Conservation (phyloP, 768 basidiomycete species). For the Artomyces pyxidatus region DNA sequence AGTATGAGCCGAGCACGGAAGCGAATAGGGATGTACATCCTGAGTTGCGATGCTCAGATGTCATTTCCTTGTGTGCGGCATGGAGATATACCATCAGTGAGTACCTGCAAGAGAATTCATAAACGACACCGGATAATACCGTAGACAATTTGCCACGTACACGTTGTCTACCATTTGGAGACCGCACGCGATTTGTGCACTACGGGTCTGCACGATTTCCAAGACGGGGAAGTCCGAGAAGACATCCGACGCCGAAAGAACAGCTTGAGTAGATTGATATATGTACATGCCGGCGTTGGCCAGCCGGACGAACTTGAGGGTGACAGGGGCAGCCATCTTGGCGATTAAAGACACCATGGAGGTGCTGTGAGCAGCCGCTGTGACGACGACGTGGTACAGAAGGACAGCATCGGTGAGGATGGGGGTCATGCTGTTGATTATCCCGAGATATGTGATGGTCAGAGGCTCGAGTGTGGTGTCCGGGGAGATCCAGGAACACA, state of each 20-base stretch:
- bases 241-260: slow-evolving; percentile 3
- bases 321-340: slow-evolving; percentile 7
- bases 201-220: slow-evolving; percentile 7
- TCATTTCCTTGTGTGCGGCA: no score
- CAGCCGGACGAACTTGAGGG: slow-evolving; percentile 10
- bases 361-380: slow-evolving; percentile 1
- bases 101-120: slow-evolving; percentile 1
- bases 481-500: slow-evolving; percentile 9
- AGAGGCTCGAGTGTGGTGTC: slow-evolving; percentile 5
- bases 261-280: no score
- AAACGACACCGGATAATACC: neutral
- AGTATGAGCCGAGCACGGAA: no score
- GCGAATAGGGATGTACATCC: no score
- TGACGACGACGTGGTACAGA: slow-evolving; percentile 6
- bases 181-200: slow-evolving; percentile 7
- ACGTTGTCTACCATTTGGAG: slow-evolving; percentile 9
- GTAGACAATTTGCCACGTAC: neutral
- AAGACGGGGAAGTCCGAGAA: slow-evolving; percentile 6
- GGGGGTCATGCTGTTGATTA: slow-evolving; percentile 8
- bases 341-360: slow-evolving; percentile 1
- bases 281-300: slow-evolving; percentile 9
- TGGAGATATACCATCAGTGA: slow-evolving; percentile 8
- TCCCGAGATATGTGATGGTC: slow-evolving; percentile 3
- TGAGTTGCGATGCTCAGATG: no score
- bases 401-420: slow-evolving; percentile 7